Conservation (phyloP, 768 basidiomycete genomes). For the Kwoniella newhampshirensis region DNA sequence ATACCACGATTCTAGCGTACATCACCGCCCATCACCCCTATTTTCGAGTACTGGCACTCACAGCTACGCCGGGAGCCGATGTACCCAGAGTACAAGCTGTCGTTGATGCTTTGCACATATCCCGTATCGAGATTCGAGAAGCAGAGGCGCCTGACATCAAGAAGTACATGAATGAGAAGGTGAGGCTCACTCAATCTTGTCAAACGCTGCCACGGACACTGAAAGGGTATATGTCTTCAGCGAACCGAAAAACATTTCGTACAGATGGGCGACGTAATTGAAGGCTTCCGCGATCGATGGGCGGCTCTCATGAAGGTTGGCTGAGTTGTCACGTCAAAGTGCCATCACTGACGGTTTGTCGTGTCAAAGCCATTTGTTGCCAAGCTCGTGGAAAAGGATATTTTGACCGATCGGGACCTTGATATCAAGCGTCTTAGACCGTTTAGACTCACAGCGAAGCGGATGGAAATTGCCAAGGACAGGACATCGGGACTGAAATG, state of each 20-base stretch:
- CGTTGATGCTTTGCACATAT: slow-evolving; percentile 91
- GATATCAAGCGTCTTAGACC: slow-evolving; percentile 69
- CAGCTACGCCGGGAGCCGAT: slow-evolving; percentile 87
- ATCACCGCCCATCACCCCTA: slow-evolving; percentile 93
- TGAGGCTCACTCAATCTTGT: slow-evolving; percentile 40
- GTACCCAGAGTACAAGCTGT: slow-evolving; percentile 84
- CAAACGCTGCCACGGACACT: neutral
- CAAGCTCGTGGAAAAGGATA: slow-evolving; percentile 43
- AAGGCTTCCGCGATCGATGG: slow-evolving; percentile 67
- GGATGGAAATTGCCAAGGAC: slow-evolving; percentile 38
- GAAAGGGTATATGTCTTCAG: slow-evolving; percentile 55
- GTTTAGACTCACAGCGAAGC: slow-evolving; percentile 54
- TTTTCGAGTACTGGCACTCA: slow-evolving; percentile 87
- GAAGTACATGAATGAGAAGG: slow-evolving; percentile 85
- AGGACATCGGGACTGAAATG: slow-evolving; percentile 57
- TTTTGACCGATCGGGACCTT: slow-evolving; percentile 45
- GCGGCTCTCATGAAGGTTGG: slow-evolving; percentile 70
- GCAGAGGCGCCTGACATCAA: slow-evolving; percentile 84
- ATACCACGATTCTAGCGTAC: slow-evolving; percentile 80
- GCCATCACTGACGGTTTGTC: neutral
- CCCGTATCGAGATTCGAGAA: slow-evolving; percentile 88
- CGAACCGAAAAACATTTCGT: slow-evolving; percentile 76
- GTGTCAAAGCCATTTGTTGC: slow-evolving; percentile 42
- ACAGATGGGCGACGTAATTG: slow-evolving; percentile 67
- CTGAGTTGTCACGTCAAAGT: neutral